These are phyloP conservation scores for Lentinula guzmanii DNA, from an alignment of 768 basidiomycete species.

Conservation along the genomic window DNA sequence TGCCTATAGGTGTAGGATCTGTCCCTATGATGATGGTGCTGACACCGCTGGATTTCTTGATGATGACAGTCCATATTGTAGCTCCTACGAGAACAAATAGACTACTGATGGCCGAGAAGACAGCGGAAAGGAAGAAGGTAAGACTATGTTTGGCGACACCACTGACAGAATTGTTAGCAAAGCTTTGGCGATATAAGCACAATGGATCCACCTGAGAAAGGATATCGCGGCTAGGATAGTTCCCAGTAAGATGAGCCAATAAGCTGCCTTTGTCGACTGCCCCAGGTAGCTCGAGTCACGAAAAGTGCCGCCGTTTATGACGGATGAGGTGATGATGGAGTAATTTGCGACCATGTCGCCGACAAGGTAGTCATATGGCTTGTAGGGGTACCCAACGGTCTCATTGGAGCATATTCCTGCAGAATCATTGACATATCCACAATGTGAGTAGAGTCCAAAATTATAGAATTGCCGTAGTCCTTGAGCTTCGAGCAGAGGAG, in stretches of 20 bases:
- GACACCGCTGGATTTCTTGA: slow-evolving; percentile 56
- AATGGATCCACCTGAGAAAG: slow-evolving; percentile 51
- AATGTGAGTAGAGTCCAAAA: slow-evolving; percentile 80
- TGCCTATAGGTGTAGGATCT: slow-evolving; percentile 45
- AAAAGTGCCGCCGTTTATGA: slow-evolving; percentile 52
- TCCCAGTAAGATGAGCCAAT: slow-evolving; percentile 70
- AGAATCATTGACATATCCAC: slow-evolving; percentile 58
- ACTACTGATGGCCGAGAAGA: slow-evolving; percentile 54
- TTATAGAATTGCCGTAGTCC: slow-evolving; percentile 70
- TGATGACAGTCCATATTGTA: slow-evolving; percentile 72
- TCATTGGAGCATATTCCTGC: slow-evolving; percentile 61
- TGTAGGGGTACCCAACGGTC: slow-evolving; percentile 52
- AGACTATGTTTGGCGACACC: slow-evolving; percentile 60
- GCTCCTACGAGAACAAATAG: slow-evolving; percentile 63
- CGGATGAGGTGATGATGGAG: slow-evolving; percentile 42
- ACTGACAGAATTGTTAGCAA: slow-evolving; percentile 27
- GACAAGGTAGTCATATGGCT: slow-evolving; percentile 58
- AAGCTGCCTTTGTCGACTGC: slow-evolving; percentile 59
- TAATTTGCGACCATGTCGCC: slow-evolving; percentile 67
- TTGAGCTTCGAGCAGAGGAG: slow-evolving; percentile 46
- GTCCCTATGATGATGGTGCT: slow-evolving; percentile 43
- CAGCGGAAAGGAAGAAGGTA: slow-evolving; percentile 63
- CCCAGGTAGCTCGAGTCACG: slow-evolving; percentile 57
- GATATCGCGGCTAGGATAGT: slow-evolving; percentile 63
- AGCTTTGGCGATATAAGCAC: not conserved